Percentiles rank a stretch among this genome's conserved stretches.
These are phyloP conservation scores for Geotrichum reessii DNA, from an alignment of 1,139 yeast species.

Conservation along the genomic window DNA sequence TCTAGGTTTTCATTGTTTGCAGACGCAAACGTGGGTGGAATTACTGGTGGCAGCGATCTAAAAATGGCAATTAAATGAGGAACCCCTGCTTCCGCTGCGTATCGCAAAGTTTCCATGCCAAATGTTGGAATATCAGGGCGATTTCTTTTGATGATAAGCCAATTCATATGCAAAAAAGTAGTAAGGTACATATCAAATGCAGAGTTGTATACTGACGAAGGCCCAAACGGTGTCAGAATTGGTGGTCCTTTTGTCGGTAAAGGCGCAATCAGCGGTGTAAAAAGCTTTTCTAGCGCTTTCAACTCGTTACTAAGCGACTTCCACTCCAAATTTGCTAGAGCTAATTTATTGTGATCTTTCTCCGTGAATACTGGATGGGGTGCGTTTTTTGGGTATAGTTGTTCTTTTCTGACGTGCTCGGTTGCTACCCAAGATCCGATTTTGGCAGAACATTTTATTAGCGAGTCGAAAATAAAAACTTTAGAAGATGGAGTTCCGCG, in stretches of 20 bases:
- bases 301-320: not conserved
- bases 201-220: not conserved
- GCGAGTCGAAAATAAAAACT: not conserved
- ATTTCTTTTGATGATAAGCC: conserved; percentile 6
- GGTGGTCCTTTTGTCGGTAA: conserved; percentile 2
- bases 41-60: conserved; percentile 1
- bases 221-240: conserved; percentile 4
- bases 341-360: not conserved
- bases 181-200: not conserved
- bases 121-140: conserved; percentile 5
- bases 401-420: conserved; percentile 6
- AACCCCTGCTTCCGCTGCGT: conserved; percentile 5
- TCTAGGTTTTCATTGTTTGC: conserved; percentile 1
- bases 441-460: not conserved
- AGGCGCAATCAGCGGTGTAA: not conserved
- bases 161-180: not conserved
- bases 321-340: not conserved
- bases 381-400: not conserved
- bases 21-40: conserved; percentile 3
- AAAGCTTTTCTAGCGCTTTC: not conserved
- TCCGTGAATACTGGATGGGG: not conserved
- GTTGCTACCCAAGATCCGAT: conserved; percentile 1
- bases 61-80: not conserved
- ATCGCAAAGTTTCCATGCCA: conserved; percentile 1
- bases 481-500: not conserved